These are phyloP conservation scores for Didymella lethalis DNA, from an alignment of 2,329 filamentous ascomycete species.

Conservation along the genomic window DNA sequence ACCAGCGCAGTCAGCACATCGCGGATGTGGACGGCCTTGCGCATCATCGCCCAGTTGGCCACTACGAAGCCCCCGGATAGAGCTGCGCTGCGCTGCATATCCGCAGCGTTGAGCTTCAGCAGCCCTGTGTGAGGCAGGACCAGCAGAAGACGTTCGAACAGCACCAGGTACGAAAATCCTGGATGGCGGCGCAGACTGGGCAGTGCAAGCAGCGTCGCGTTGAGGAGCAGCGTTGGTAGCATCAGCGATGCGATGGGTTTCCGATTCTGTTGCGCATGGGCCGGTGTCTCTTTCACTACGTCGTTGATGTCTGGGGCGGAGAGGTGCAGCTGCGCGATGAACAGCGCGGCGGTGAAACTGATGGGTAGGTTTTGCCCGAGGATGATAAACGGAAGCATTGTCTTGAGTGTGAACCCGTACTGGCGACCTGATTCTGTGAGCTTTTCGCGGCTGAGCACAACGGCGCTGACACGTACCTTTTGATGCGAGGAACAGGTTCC, in stretches of 20 bases:
- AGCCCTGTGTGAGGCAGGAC: constrained; percentile 35
- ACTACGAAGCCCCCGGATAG: constrained; percentile 39
- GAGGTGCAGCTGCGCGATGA: constrained; percentile 40
- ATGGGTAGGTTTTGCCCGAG: constrained; percentile 43
- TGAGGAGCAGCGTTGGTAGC: constrained; percentile 40
- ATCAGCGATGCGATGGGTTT: constrained; percentile 29
- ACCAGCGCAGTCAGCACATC: constrained; percentile 22
- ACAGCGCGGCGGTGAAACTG: constrained; percentile 37
- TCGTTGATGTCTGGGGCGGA: constrained; percentile 26
- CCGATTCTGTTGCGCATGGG: constrained; percentile 4
- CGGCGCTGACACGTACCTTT: constrained; percentile 30
- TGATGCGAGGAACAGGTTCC: constrained; percentile 40
- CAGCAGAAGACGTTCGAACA: constrained; percentile 32
- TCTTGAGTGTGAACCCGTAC: constrained; percentile 16
- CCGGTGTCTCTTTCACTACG: neutral
- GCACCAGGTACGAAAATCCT: constrained; percentile 32
- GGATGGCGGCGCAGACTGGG: constrained; percentile 27
- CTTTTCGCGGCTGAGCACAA: no score
- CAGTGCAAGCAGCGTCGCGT: constrained; percentile 32
- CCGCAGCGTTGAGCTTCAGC: constrained; percentile 24
- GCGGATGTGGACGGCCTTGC: constrained; percentile 19
- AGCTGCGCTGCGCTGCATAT: constrained; percentile 32
- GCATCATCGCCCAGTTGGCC: constrained; percentile 32
- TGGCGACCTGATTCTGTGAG: constrained; percentile 23
- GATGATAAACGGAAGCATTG: constrained; percentile 35